These are phyloP conservation scores for Pascua sp. DNA, from an alignment of 1,284 basidiomycete species.

Conservation along the genomic window DNA sequence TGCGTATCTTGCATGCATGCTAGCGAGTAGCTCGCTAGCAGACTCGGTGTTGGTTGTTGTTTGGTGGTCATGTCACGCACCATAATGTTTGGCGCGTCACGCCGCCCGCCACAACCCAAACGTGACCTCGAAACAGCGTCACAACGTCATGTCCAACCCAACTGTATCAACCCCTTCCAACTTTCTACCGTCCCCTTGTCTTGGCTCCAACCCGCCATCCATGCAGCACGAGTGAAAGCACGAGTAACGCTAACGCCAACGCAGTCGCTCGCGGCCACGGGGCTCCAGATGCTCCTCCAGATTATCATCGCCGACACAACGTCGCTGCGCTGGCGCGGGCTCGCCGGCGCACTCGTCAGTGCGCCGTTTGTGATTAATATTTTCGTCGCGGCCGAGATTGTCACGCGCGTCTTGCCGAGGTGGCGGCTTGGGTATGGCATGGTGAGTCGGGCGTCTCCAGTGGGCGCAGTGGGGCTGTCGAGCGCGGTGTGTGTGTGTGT, in stretches of 20 bases:
- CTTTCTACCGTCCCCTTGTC: constrained; percentile 51
- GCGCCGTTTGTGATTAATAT: constrained; percentile 65
- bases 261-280: constrained; percentile 53
- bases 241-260: constrained; percentile 12
- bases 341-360: constrained; percentile 64
- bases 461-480: too few species aligned
- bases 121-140: too few species aligned
- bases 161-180: constrained; percentile 14
- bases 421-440: constrained; percentile 68
- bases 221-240: too few species aligned
- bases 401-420: constrained; percentile 57
- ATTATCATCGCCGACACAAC: constrained; percentile 77
- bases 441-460: constrained; percentile 17
- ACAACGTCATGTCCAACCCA: too few species aligned
- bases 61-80: too few species aligned
- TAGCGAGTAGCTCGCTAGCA: too few species aligned
- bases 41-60: too few species aligned
- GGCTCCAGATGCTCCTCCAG: constrained; percentile 67
- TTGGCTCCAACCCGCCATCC: constrained; percentile 59
- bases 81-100: too few species aligned
- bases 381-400: constrained; percentile 63
- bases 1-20: too few species aligned
- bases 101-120: too few species aligned
- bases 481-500: too few species aligned
- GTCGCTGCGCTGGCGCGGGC: constrained; percentile 68